A percentile compares a stretch with the other conserved stretches of the same genome.
phyloP scores from a whole-genome alignment of 345 rosid genomes.

The Angophora floribunda region DNA sequence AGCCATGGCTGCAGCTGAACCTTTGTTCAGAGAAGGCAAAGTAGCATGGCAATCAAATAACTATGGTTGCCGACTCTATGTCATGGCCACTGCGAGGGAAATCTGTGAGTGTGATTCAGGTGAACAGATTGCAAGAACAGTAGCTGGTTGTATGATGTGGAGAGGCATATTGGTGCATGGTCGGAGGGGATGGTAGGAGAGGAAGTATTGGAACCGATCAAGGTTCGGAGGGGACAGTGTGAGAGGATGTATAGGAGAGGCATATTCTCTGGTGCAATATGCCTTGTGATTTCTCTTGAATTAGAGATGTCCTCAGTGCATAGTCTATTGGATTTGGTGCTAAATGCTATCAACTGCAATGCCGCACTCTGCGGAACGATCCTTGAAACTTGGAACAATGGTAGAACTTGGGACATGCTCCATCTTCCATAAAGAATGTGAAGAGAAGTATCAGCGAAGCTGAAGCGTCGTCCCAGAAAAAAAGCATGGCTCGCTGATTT shows the following conservation, averaged over 20 bases:
- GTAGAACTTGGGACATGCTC: background rate
- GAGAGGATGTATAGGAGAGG: background rate
- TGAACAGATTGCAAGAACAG: background rate
- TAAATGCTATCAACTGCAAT: background rate
- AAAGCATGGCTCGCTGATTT: background rate
- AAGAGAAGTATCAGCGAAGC: background rate
- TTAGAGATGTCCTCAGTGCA: background rate
- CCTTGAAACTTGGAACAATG: background rate
- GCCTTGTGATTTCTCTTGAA: background rate
- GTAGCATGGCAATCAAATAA: fast-evolving
- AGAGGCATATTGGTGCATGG: background rate
- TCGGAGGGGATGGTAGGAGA: background rate
- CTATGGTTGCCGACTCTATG: background rate
- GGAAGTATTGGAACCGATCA: background rate
- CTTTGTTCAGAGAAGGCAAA: background rate
- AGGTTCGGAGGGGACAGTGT: background rate
- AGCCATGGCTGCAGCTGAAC: background rate
- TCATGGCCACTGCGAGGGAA: background rate
- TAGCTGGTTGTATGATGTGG: background rate
- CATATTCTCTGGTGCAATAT: background rate
- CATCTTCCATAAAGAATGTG: background rate
- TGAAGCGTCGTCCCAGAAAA: background rate
- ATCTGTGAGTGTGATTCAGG: background rate
- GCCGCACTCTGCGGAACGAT: background rate
- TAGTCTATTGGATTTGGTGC: background rate